Conservation (phyloP, 2,329 filamentous ascomycete species). For the Beauveria brongniartii region DNA sequence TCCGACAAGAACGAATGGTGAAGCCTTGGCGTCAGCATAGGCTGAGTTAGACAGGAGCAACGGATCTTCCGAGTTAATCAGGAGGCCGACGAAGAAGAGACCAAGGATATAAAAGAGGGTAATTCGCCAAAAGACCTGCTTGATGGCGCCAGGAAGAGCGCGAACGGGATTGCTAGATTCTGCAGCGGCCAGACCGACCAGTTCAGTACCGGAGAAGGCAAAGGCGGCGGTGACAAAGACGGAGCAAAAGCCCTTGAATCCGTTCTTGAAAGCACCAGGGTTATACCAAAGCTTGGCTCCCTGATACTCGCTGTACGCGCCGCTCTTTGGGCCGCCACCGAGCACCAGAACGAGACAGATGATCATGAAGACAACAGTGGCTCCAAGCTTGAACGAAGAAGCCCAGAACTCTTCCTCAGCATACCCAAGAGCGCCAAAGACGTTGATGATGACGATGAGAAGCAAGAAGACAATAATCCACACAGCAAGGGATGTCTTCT, state of each 20-base stretch:
- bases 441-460: slow-evolving; percentile 41
- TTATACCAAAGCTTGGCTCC: slow-evolving; percentile 37
- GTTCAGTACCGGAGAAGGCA: slow-evolving; percentile 58
- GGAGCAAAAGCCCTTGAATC: slow-evolving; percentile 61
- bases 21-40: slow-evolving; percentile 32
- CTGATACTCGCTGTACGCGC: slow-evolving; percentile 32
- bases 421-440: slow-evolving; percentile 47
- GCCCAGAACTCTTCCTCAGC: slow-evolving; percentile 50
- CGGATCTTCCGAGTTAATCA: slow-evolving; percentile 34
- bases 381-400: slow-evolving; percentile 46
- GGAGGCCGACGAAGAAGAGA: slow-evolving; percentile 40
- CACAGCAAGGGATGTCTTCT: slow-evolving; percentile 35
- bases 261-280: slow-evolving; percentile 53
- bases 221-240: slow-evolving; percentile 65
- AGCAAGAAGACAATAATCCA: slow-evolving; percentile 48
- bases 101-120: slow-evolving; percentile 43
- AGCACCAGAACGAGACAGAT: slow-evolving; percentile 48
- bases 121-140: slow-evolving; percentile 57
- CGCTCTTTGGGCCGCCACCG: slow-evolving; percentile 45
- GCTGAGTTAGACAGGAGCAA: slow-evolving; percentile 38
- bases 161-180: slow-evolving; percentile 60
- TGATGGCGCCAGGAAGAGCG: slow-evolving; percentile 68
- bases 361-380: slow-evolving; percentile 55
- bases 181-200: slow-evolving; percentile 62
- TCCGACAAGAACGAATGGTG: slow-evolving; percentile 43